Percentiles rank a stretch among this genome's conserved stretches.
Evolutionary conservation across 768 basidiomycete genomes (phyloP).

Genomic region (Boletus rubroflammeus): DNA sequence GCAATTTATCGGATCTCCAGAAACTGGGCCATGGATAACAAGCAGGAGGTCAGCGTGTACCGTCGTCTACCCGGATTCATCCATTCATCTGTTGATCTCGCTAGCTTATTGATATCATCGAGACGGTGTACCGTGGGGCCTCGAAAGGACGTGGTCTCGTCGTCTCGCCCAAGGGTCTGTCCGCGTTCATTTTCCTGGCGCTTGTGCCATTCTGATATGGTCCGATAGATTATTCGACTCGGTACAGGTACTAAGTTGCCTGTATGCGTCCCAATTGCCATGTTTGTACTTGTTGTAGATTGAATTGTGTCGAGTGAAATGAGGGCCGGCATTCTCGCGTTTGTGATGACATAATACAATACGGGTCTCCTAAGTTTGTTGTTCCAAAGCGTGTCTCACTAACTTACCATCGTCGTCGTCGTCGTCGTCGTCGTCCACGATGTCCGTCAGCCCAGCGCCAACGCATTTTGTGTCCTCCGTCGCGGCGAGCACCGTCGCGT

Average conservation of each 20-base stretch:
- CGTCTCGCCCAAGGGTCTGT: conserved; percentile 88
- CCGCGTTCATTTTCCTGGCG: accelerated
- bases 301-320: neutral
- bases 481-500: conserved; percentile 25
- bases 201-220: neutral
- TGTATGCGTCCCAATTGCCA: too few relatives aligned
- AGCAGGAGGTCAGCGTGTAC: conserved; percentile 74
- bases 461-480: conserved; percentile 18
- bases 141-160: conserved; percentile 98
- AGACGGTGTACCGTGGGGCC: conserved; percentile 97
- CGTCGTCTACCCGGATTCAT: neutral
- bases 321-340: conserved; percentile 30
- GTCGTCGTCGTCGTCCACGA: neutral
- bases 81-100: neutral
- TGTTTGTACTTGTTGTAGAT: neutral
- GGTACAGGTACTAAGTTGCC: conserved; percentile 78
- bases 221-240: conserved; percentile 70
- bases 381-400: neutral
- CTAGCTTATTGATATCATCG: conserved; percentile 95
- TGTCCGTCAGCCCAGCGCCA: conserved; percentile 21
- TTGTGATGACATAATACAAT: conserved; percentile 25
- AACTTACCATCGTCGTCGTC: neutral
- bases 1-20: conserved; percentile 37
- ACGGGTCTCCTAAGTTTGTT: neutral
- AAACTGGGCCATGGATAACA: conserved; percentile 99